Conservation (phyloP, 495 filamentous ascomycete genomes). For the Tuber microsphaerosporum region DNA sequence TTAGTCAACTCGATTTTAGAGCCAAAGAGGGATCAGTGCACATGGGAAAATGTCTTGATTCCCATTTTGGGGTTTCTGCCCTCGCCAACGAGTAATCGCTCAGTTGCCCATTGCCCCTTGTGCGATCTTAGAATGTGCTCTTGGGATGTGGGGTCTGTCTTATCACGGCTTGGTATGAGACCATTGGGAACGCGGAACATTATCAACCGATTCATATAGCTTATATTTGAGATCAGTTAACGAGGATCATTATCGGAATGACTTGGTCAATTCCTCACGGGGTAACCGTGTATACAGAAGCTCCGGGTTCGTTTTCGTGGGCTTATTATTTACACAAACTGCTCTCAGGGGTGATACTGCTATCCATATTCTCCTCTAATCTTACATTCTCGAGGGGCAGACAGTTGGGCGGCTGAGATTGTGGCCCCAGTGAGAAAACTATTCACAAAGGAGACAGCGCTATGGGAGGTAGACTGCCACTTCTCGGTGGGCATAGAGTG, state of each 20-base stretch:
- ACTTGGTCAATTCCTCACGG: not conserved
- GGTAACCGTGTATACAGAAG: not conserved
- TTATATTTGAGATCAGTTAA: not conserved
- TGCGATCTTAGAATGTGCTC: not conserved
- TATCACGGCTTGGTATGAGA: not conserved
- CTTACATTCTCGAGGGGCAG: not conserved
- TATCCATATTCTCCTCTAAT: not conserved
- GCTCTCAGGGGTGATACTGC: not conserved
- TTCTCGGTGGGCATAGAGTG: not conserved
- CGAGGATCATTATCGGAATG: not conserved
- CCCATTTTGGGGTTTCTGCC: not conserved
- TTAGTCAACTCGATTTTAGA: not conserved
- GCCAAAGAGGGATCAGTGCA: not conserved
- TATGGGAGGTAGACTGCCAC: not conserved
- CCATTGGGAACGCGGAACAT: not conserved
- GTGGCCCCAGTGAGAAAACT: not conserved
- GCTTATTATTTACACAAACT: not conserved
- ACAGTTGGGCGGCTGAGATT: not conserved
- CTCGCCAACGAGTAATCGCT: not conserved
- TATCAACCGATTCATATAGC: not conserved
- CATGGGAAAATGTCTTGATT: not conserved
- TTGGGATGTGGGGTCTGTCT: not conserved
- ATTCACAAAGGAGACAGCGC: not conserved
- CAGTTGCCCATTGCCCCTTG: not conserved
- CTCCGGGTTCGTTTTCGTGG: not conserved